Percentiles rank a stretch among this genome's conserved stretches.
phyloP scores from a whole-genome alignment of 495 filamentous ascomycete genomes.

The Penicillium dipodomyicola region DNA sequence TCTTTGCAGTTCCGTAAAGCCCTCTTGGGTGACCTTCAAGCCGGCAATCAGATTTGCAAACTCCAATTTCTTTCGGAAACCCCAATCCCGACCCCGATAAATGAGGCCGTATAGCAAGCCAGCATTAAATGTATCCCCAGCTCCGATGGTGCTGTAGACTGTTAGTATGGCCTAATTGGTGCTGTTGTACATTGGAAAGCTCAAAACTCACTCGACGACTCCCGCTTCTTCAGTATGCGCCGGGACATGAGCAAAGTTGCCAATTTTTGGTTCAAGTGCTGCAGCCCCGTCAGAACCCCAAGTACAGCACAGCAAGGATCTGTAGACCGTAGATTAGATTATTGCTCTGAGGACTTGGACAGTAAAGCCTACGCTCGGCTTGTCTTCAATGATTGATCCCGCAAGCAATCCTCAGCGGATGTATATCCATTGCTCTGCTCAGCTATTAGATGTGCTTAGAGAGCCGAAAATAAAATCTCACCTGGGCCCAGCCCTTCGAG shows the following conservation, averaged over 20 bases:
- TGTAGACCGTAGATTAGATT: conserved; percentile 21
- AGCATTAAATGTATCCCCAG: conserved; percentile 74
- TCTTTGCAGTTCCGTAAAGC: conserved; percentile 54
- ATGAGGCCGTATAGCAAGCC: conserved; percentile 63
- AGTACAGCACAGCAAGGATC: conserved; percentile 60
- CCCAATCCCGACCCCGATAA: conserved; percentile 52
- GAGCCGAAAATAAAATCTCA: conserved; percentile 22
- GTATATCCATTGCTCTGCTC: conserved; percentile 47
- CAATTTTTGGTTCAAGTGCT: conserved; percentile 40
- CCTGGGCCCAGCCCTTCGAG: conserved; percentile 67
- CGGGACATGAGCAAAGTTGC: conserved; percentile 41
- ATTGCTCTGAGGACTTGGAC: neutral
- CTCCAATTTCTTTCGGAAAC: conserved; percentile 46
- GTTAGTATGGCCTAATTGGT: conserved; percentile 16
- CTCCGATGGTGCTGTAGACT: conserved; percentile 58
- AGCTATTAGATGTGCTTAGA: neutral
- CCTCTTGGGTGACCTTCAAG: conserved; percentile 63
- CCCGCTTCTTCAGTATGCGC: conserved; percentile 42
- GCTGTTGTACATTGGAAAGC: neutral
- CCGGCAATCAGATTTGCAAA: conserved; percentile 69
- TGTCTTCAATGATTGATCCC: conserved; percentile 40
- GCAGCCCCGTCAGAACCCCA: conserved; percentile 64
- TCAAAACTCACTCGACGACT: conserved; percentile 61
- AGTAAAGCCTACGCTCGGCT: conserved; percentile 41
- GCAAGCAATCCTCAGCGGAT: conserved; percentile 50